Evolutionary conservation across 2,329 filamentous ascomycete genomes (phyloP).

Genomic region (Berkeleyomyces rouxiae): DNA sequence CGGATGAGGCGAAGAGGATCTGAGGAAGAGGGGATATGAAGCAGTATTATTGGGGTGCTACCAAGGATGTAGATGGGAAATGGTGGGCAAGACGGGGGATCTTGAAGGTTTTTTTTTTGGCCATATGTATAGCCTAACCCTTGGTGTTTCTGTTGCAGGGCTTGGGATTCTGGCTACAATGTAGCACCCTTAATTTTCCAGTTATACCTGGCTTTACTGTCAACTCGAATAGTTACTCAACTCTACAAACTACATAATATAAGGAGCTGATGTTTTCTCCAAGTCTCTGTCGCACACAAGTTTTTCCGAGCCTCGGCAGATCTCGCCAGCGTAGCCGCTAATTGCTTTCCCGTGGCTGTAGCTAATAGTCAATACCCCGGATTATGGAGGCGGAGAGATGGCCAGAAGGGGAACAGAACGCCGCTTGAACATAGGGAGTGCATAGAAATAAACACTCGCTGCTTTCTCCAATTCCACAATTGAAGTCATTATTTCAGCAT

Average conservation of each 20-base stretch:
- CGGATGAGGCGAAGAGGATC: not conserved
- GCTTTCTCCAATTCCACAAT: not conserved
- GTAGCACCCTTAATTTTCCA: too few relatives aligned
- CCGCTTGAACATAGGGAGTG: not conserved
- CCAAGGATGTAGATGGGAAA: not conserved
- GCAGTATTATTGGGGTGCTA: too few relatives aligned
- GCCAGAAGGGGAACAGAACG: not conserved
- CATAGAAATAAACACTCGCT: not conserved
- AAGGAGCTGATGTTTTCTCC: not conserved
- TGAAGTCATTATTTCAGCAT: not conserved
- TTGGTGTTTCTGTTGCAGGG: too few relatives aligned
- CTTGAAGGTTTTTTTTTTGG: too few relatives aligned
- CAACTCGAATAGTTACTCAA: too few relatives aligned
- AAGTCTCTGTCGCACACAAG: not conserved
- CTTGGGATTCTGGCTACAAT: too few relatives aligned
- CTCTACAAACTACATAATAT: not conserved
- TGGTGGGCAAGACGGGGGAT: too few relatives aligned
- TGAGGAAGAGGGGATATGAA: too few relatives aligned
- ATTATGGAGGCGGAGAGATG: not conserved
- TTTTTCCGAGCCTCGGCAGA: not conserved
- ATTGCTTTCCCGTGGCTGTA: not conserved
- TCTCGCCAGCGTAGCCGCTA: not conserved
- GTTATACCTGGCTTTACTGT: too few relatives aligned
- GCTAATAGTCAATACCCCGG: not conserved
- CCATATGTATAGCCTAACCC: too few relatives aligned